Conservation (phyloP, 1,284 basidiomycete species). For the Ceratobasidium papillatum region DNA sequence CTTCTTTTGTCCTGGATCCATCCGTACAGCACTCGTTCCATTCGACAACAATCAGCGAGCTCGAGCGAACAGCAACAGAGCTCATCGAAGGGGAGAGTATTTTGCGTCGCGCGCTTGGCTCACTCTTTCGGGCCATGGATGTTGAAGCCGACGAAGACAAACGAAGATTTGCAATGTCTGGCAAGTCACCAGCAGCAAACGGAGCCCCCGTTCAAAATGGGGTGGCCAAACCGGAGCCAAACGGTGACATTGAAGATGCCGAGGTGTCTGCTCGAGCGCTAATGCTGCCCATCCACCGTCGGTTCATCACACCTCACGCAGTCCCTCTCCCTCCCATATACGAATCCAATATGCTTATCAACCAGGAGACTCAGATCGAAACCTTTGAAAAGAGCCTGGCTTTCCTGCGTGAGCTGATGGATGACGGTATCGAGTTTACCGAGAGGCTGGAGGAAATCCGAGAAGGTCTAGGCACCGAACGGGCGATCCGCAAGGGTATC, state of each 20-base stretch:
- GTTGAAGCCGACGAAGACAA: constrained; percentile 58
- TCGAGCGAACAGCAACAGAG: constrained; percentile 77
- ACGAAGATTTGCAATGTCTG: constrained; percentile 24
- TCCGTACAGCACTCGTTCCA: constrained; percentile 83
- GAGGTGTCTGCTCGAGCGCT: constrained; percentile 33
- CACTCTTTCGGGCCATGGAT: constrained; percentile 78
- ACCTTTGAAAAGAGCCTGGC: constrained; percentile 75
- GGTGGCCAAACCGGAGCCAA: constrained; percentile 31
- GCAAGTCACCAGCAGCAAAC: constrained; percentile 13
- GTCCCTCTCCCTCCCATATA: constrained; percentile 39
- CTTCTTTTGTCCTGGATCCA: constrained; percentile 84
- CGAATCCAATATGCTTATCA: constrained; percentile 40
- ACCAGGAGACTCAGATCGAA: constrained; percentile 52
- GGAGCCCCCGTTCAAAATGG: constrained; percentile 26
- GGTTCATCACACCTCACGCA: constrained; percentile 43
- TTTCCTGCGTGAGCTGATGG: constrained; percentile 75
- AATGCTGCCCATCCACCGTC: constrained; percentile 40
- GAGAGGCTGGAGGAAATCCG: constrained; percentile 81
- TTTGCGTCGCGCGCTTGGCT: constrained; percentile 73
- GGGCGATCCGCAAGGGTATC: constrained; percentile 70
- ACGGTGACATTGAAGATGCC: constrained; percentile 38
- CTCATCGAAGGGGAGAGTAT: constrained; percentile 80
- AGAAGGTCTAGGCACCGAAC: constrained; percentile 74
- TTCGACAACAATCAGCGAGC: constrained; percentile 74
- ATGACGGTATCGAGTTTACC: constrained; percentile 81